These are phyloP conservation scores for Grosmannia serpens DNA, from an alignment of 2,329 filamentous ascomycete genomes.

Conservation along the genomic window DNA sequence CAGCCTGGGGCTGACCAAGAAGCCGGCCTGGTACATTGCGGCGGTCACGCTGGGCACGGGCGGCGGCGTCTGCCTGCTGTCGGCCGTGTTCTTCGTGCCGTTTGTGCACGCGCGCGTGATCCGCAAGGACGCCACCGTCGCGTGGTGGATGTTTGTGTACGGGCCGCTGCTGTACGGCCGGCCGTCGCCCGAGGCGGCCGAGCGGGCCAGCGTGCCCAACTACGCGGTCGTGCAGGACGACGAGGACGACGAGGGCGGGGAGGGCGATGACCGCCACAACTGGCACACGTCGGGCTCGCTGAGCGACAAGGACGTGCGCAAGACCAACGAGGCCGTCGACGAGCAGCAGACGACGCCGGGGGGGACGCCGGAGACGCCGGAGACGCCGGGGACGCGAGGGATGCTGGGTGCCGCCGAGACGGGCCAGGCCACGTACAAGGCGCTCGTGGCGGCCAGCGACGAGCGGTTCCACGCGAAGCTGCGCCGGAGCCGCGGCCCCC, in stretches of 20 bases:
- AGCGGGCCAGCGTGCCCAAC: slow-evolving; percentile 52
- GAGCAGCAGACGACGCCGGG: slow-evolving; percentile 23
- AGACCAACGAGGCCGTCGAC: slow-evolving; percentile 12
- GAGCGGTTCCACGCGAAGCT: slow-evolving; percentile 52
- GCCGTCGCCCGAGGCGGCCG: slow-evolving; percentile 37
- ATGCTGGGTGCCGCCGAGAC: too few species aligned
- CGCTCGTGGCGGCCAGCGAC: slow-evolving; percentile 45
- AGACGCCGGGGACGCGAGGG: too few species aligned
- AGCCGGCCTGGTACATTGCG: slow-evolving; percentile 56
- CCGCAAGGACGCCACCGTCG: slow-evolving; percentile 54
- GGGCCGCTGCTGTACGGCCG: slow-evolving; percentile 57
- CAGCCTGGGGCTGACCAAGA: slow-evolving; percentile 51
- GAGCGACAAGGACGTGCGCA: not conserved
- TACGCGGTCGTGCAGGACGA: slow-evolving; percentile 66
- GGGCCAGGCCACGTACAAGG: slow-evolving; percentile 46
- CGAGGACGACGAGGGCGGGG: slow-evolving; percentile 29
- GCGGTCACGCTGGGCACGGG: slow-evolving; percentile 55
- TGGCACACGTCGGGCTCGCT: slow-evolving; percentile 6
- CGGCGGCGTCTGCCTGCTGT: slow-evolving; percentile 43
- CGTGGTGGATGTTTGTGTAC: slow-evolving; percentile 48
- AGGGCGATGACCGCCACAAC: not conserved
- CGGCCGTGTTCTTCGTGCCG: slow-evolving; percentile 63
- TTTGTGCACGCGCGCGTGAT: slow-evolving; percentile 55
- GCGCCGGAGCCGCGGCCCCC: slow-evolving; percentile 47
- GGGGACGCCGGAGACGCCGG: slow-evolving; percentile 35